Evolutionary conservation across 1,139 yeast genomes (phyloP).

Genomic region (Saccharomyces uvarum): DNA sequence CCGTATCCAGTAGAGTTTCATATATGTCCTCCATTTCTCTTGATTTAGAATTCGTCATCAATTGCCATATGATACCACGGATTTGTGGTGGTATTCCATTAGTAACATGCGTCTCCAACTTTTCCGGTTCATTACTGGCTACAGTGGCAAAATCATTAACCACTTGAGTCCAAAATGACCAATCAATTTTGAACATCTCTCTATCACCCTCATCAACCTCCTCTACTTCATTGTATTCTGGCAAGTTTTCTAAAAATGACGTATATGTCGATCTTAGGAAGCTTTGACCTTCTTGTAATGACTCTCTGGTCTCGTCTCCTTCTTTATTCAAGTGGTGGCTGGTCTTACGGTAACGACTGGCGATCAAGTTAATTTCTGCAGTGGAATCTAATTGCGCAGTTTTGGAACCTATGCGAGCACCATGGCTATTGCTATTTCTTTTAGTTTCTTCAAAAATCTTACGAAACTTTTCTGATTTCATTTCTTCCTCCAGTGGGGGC

Average conservation of each 20-base stretch:
- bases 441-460: conserved; percentile 14
- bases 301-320: conserved; percentile 38
- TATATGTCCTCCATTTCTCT: conserved; percentile 63
- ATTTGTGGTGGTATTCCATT: conserved; percentile 78
- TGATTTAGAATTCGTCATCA: conserved; percentile 74
- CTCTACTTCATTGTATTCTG: conserved; percentile 21
- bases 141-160: conserved; percentile 64
- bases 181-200: conserved; percentile 47
- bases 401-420: conserved; percentile 10
- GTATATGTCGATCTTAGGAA: conserved; percentile 59
- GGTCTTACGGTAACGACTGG: conserved; percentile 36
- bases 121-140: conserved; percentile 55
- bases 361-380: conserved; percentile 38
- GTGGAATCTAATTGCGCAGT: conserved; percentile 19
- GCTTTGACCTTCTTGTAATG: conserved; percentile 51
- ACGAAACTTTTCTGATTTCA: conserved; percentile 24
- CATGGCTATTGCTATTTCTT: conserved; percentile 8
- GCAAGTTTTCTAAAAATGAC: conserved; percentile 14
- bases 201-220: conserved; percentile 17
- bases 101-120: conserved; percentile 53
- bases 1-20: conserved; percentile 42
- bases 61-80: conserved; percentile 88
- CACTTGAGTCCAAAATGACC: conserved; percentile 85
- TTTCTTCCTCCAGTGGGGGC: conserved; percentile 30
- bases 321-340: conserved; percentile 32